phyloP scores from a whole-genome alignment of 768 basidiomycete species.

The Mycena haematopus region DNA sequence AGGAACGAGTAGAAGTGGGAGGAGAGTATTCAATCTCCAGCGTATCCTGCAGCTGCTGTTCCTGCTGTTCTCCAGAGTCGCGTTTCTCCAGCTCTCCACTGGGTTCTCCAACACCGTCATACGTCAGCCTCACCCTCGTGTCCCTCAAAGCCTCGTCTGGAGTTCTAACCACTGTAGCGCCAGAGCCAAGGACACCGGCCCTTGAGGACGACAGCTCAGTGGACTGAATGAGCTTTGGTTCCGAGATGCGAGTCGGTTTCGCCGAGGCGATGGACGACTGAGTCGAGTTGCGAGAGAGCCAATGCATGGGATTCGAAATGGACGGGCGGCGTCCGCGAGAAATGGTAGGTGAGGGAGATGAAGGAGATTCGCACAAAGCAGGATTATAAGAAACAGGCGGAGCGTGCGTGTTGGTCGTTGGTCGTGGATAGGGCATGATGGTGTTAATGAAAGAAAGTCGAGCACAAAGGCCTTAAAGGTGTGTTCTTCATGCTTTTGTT shows the following conservation, averaged over 20 bases:
- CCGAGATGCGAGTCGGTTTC: conserved; percentile 44
- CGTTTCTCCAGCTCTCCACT: neutral
- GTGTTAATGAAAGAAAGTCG: conserved; percentile 23
- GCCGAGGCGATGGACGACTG: conserved; percentile 37
- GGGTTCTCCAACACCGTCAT: conserved; percentile 33
- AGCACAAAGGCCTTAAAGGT: conserved; percentile 4
- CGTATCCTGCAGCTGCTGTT: conserved; percentile 2
- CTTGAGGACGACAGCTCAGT: conserved; percentile 49
- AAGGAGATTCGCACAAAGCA: conserved; percentile 29
- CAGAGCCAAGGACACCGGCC: conserved; percentile 64
- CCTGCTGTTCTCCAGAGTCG: neutral
- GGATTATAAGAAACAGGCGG: conserved; percentile 34
- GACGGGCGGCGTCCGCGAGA: conserved; percentile 43
- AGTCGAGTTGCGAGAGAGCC: conserved; percentile 52
- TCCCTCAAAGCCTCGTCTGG: conserved; percentile 78
- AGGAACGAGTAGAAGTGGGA: conserved; percentile 13
- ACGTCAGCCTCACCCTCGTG: conserved; percentile 51
- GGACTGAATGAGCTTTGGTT: conserved; percentile 51
- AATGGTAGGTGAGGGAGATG: conserved; percentile 34
- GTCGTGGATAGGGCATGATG: conserved; percentile 33
- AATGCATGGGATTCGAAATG: conserved; percentile 55
- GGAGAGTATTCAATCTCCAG: conserved; percentile 17
- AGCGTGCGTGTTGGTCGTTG: conserved; percentile 28
- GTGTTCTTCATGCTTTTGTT: conserved; percentile 7
- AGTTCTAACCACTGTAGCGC: conserved; percentile 79